Evolutionary conservation across 352 stramenopile species (phyloP).

Genomic region (Achlya hypogyna): DNA sequence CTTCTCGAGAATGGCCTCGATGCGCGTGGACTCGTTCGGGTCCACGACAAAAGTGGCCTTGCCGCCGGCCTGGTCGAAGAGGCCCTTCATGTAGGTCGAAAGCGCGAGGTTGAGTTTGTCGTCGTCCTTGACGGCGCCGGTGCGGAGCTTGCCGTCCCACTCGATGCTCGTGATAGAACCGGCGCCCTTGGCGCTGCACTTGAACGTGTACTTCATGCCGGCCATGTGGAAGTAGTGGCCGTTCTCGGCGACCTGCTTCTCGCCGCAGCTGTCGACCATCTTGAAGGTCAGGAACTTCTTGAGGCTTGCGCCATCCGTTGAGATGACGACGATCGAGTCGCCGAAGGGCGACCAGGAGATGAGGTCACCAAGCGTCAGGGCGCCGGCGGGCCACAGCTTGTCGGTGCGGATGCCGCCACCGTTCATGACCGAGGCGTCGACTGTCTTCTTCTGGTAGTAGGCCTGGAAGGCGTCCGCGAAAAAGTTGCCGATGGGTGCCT

Average conservation of each 20-base stretch:
- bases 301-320: conserved; percentile 45
- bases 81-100: conserved; percentile 43
- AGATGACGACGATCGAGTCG: conserved; percentile 48
- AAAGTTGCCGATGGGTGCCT: conserved; percentile 44
- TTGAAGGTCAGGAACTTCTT: conserved; percentile 49
- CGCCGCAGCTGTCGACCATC: conserved; percentile 41
- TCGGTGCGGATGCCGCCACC: conserved; percentile 57
- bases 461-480: conserved; percentile 38
- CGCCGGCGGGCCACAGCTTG: conserved; percentile 38
- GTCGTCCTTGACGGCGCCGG: conserved; percentile 37
- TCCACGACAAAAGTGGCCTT: conserved; percentile 37
- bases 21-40: conserved; percentile 38
- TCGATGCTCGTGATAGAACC: conserved; percentile 38
- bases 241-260: conserved; percentile 38
- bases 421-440: conserved; percentile 52
- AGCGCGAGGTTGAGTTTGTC: conserved; percentile 49
- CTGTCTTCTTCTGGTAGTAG: conserved; percentile 39
- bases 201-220: conserved; percentile 61
- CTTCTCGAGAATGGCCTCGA: conserved; percentile 36
- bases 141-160: conserved; percentile 47
- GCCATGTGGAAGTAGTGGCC: conserved; percentile 55
- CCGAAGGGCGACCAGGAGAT: conserved; percentile 60
- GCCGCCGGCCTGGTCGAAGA: conserved; percentile 2
- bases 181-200: conserved; percentile 31
- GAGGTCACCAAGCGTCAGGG: conserved; percentile 46